phyloP scores from a whole-genome alignment of 129 eudicot species.

The Gnaphalium uliginosum region DNA sequence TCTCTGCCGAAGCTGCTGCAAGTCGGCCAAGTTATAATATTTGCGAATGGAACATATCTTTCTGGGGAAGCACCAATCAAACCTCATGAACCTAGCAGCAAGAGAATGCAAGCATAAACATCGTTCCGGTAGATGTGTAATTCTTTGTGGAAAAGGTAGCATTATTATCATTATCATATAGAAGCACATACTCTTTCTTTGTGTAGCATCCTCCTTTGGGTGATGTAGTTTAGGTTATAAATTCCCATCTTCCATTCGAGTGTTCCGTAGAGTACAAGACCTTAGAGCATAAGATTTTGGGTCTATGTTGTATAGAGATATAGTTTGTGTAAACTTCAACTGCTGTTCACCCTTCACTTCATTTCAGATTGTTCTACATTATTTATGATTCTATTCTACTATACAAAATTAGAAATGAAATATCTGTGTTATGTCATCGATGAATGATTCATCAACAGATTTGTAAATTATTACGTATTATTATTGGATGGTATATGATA shows the following conservation, averaged over 20 bases:
- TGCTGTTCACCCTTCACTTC: neutral
- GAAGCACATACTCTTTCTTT: slow-evolving; percentile 24
- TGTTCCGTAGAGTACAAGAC: slow-evolving; percentile 33
- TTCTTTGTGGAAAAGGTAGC: slow-evolving; percentile 39
- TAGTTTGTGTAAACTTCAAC: slow-evolving; percentile 39
- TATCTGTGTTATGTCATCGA: slow-evolving; percentile 28
- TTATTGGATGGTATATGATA: too few species aligned
- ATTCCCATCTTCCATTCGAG: slow-evolving; percentile 30
- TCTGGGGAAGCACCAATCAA: slow-evolving; percentile 27
- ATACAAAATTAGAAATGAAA: slow-evolving; percentile 24
- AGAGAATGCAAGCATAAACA: slow-evolving; percentile 32
- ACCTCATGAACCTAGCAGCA: slow-evolving; percentile 27
- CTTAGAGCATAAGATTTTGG: slow-evolving; percentile 43
- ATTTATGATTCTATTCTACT: slow-evolving; percentile 16
- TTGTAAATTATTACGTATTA: too few species aligned
- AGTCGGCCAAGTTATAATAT: slow-evolving; percentile 13
- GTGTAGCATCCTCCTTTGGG: slow-evolving; percentile 42
- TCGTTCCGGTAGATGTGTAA: slow-evolving; percentile 33
- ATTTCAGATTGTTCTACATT: slow-evolving; percentile 26
- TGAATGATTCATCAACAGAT: neutral
- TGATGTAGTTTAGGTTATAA: slow-evolving; percentile 43
- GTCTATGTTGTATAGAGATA: slow-evolving; percentile 56
- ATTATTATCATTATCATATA: slow-evolving; percentile 35
- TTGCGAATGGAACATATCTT: slow-evolving; percentile 18
- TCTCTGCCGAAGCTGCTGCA: slow-evolving; percentile 21